Evolutionary conservation across 2,329 filamentous ascomycete genomes (phyloP), one percentile per base, ranked within the genome.

Genomic region (Calonectria crousiana): DNA sequence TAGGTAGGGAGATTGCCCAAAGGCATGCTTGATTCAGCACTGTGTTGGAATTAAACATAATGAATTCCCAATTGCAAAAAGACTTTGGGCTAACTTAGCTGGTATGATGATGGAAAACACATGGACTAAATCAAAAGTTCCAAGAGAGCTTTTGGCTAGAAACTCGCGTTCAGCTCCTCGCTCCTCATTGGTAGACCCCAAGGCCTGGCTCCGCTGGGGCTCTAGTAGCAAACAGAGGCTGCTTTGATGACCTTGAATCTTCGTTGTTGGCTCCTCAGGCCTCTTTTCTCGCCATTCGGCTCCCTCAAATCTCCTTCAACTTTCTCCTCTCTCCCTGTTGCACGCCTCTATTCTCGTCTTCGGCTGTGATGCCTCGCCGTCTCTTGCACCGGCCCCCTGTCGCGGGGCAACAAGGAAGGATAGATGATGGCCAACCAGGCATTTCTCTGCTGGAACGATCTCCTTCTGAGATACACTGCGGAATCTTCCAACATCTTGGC

Each of bases 161-260:
- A 41, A 41, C 14, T 26, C 13, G 18, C 18, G 9, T 30, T 6
- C 5, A 38, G 14, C 16, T 28, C 13, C 34, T 5, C 9, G 56
- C 56, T 13, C 20, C 56, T 41, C 26, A 60, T 60, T 49, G 60
- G 60, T 10, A 65, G 28, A 3, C 26, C 11, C 20, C 8, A 10
- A 34, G 16, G 28, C 23, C 28, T 41, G 23, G 26, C 60, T 49
- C 28, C 9, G 41, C 26, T 34, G 41, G 26, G 9, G 41, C 26
- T 28, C 60, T 65, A 49, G 38, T 28, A 65, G 60, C 60, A 65
- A 65, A 47, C 60, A 65, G 60, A 65, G 28, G 41, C 5, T 20
- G 30, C 28, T 44, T 20, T 8, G 41, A n/a, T 18, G 28, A n/a
- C 26, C 41, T 30, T 65, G 30, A 65, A 41, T 26, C 28, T 6